These are phyloP conservation scores for Beta lomatogona DNA, from an alignment of 179 eudicot genomes.

Conservation along the genomic window DNA sequence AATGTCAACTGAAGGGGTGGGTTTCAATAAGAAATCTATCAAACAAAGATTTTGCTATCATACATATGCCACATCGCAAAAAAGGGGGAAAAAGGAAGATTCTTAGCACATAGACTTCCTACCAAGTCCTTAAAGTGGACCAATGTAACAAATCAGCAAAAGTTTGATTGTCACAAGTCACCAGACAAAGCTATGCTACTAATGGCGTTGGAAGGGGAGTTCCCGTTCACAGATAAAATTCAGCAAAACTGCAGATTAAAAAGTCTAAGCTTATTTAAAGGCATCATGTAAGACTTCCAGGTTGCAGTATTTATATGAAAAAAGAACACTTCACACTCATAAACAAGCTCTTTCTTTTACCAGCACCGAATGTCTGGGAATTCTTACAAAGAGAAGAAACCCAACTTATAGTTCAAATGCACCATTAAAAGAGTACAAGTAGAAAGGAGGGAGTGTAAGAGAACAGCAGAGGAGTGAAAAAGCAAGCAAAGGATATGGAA, in stretches of 20 bases:
- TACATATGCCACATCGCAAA: neutral
- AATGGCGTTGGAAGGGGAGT: neutral
- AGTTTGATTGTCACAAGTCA: neutral
- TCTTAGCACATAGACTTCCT: too few relatives aligned
- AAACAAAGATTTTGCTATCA: neutral
- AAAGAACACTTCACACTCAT: neutral
- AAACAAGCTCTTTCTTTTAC: too few relatives aligned
- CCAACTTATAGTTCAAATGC: too few relatives aligned
- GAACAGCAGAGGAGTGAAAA: too few relatives aligned
- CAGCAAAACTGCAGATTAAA: neutral
- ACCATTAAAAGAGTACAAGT: too few relatives aligned
- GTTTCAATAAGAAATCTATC: neutral
- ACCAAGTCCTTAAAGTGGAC: neutral
- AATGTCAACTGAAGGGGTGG: neutral
- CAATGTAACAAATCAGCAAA: conserved; percentile 13
- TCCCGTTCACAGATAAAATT: neutral
- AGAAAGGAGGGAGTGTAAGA: too few relatives aligned
- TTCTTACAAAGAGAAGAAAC: too few relatives aligned
- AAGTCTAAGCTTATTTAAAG: neutral
- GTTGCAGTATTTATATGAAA: neutral
- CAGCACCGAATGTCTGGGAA: too few relatives aligned
- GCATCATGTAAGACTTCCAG: neutral
- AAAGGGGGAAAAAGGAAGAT: neutral
- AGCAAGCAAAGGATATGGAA: too few relatives aligned
- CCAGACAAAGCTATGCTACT: neutral